These are phyloP conservation scores for Phytophthora cajani DNA, from an alignment of 352 stramenopile genomes.

Conservation along the genomic window DNA sequence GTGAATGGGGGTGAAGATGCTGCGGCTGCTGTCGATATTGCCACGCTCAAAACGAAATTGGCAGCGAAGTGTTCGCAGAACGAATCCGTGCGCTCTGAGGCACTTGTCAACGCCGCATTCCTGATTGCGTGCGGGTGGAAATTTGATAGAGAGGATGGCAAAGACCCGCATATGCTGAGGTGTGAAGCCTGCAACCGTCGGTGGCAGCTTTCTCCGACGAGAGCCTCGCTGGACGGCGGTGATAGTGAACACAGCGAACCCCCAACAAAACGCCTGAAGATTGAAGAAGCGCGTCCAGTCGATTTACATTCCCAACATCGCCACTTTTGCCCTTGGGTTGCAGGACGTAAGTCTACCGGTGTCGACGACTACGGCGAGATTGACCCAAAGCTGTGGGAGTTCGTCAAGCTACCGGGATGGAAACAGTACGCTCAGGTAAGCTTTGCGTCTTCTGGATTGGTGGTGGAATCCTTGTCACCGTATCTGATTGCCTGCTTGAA, in stretches of 20 bases:
- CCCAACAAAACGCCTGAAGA: slow-evolving; percentile 45
- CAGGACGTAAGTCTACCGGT: slow-evolving; percentile 18
- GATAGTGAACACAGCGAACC: slow-evolving; percentile 17
- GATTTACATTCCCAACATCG: slow-evolving; percentile 49
- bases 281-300: slow-evolving; percentile 3
- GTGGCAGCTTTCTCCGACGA: slow-evolving; percentile 24
- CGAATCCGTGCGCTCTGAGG: slow-evolving; percentile 12
- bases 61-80: slow-evolving; percentile 14
- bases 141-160: slow-evolving; percentile 23
- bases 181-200: slow-evolving; percentile 60
- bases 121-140: slow-evolving; percentile 55
- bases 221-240: neutral
- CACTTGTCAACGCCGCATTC: slow-evolving; percentile 37
- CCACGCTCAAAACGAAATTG: slow-evolving; percentile 22
- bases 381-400: slow-evolving; percentile 31
- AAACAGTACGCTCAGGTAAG: slow-evolving; percentile 52
- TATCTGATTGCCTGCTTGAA: neutral
- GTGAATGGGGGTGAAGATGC: neutral
- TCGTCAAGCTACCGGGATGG: slow-evolving; percentile 43
- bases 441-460: neutral
- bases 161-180: slow-evolving; percentile 18
- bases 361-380: slow-evolving; percentile 32
- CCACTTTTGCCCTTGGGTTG: slow-evolving; percentile 71
- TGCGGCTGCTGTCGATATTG: slow-evolving; percentile 5
- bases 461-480: neutral